Evolutionary conservation across 2,329 filamentous ascomycete genomes (phyloP).

Genomic region (Neonectria punicea): DNA sequence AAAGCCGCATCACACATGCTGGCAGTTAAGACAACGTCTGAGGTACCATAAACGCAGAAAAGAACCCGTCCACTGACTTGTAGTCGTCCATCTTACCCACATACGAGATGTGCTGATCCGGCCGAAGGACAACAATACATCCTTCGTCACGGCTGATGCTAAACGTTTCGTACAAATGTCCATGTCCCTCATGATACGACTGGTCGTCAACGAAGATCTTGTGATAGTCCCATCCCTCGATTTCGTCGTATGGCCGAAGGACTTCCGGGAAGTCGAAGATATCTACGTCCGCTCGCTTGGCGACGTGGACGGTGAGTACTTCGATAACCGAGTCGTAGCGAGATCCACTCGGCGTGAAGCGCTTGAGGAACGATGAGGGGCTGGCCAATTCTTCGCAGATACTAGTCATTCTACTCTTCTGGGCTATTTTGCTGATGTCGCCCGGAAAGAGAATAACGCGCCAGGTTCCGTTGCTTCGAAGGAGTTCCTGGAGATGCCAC

Average conservation of each 20-base stretch:
- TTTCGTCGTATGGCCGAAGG: constrained; percentile 50
- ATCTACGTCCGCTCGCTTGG: constrained; percentile 59
- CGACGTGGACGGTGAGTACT: constrained; percentile 68
- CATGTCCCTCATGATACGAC: constrained; percentile 64
- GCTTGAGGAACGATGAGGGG: constrained; percentile 44
- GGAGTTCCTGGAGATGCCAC: constrained; percentile 66
- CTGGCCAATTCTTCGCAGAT: constrained; percentile 45
- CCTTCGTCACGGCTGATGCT: constrained; percentile 67
- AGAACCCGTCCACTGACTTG: constrained; percentile 15
- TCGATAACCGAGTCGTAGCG: constrained; percentile 58
- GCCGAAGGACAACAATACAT: constrained; percentile 69
- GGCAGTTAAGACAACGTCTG: not conserved
- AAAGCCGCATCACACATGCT: no score
- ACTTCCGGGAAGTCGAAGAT: constrained; percentile 62
- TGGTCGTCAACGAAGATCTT: constrained; percentile 66
- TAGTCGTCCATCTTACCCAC: constrained; percentile 29
- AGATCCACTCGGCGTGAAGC: constrained; percentile 14
- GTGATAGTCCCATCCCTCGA: constrained; percentile 65
- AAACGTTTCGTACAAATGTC: constrained; percentile 64
- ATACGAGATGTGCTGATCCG: constrained; percentile 71
- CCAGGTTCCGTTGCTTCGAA: constrained; percentile 68
- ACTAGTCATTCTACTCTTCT: constrained; percentile 39
- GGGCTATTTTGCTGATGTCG: constrained; percentile 56
- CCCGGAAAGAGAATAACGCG: constrained; percentile 71
- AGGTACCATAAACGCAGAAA: constrained; percentile 14